These are phyloP conservation scores for Elongisporangium undulatum DNA, from an alignment of 352 stramenopile genomes.

Conservation along the genomic window DNA sequence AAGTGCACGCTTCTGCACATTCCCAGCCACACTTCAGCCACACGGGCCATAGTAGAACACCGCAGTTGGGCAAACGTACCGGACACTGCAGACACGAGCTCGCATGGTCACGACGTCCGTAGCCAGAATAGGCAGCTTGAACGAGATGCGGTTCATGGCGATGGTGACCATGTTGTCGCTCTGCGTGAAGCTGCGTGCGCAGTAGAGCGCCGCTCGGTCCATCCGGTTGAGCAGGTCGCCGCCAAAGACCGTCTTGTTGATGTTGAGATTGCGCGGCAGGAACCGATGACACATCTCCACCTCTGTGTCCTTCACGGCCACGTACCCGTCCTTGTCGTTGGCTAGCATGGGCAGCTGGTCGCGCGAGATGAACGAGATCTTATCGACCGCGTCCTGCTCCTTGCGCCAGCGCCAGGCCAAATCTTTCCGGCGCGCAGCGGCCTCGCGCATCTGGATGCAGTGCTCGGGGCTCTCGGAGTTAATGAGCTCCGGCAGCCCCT, in stretches of 20 bases:
- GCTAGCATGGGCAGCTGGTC: conserved; percentile 21
- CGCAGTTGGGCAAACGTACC: conserved; percentile 23
- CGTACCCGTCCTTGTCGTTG: conserved; percentile 33
- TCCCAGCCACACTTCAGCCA: background rate
- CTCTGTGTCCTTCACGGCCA: conserved; percentile 48
- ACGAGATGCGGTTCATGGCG: conserved; percentile 69
- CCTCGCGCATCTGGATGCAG: conserved; percentile 38
- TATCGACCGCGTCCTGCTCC: conserved; percentile 42
- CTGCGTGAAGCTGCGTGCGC: conserved; percentile 65
- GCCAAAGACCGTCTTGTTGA: conserved; percentile 67
- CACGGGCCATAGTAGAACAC: conserved; percentile 4
- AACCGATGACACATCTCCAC: conserved; percentile 74
- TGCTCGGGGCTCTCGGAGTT: conserved; percentile 31
- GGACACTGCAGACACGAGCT: conserved; percentile 55
- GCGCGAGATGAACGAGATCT: conserved; percentile 25
- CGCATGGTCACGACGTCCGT: conserved; percentile 58
- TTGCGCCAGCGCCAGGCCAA: conserved; percentile 32
- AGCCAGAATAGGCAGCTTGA: conserved; percentile 58
- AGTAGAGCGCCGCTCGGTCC: conserved; percentile 65
- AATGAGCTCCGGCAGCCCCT: conserved; percentile 36
- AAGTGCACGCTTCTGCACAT: conserved; percentile 33
- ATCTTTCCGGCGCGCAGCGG: conserved; percentile 30
- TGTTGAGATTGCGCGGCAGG: conserved; percentile 63
- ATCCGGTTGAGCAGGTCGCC: conserved; percentile 61
- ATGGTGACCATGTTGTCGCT: conserved; percentile 76